Percentiles rank a stretch among this genome's conserved stretches.
phyloP scores from a whole-genome alignment of 768 basidiomycete genomes.

The Rhizopogon roseolus region DNA sequence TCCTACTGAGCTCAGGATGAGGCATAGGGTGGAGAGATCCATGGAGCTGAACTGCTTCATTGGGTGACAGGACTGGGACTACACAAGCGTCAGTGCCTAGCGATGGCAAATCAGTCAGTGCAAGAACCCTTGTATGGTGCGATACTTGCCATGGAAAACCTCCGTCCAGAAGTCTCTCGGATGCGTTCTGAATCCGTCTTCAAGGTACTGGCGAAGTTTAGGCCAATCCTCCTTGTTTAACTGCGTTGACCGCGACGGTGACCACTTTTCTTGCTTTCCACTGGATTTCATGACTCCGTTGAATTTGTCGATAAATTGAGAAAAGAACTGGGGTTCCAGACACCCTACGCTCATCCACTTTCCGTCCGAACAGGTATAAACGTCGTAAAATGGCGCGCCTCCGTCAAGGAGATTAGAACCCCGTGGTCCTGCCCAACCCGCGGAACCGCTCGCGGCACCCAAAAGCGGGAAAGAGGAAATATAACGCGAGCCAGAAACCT shows the following conservation, averaged over 20 bases:
- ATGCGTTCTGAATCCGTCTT: slow-evolving; percentile 55
- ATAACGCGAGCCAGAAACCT: slow-evolving; percentile 81
- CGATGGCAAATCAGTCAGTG: neutral
- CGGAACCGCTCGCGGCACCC: slow-evolving; percentile 28
- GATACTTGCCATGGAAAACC: slow-evolving; percentile 55
- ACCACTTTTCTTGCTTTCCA: slow-evolving; percentile 46
- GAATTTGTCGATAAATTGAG: slow-evolving; percentile 54
- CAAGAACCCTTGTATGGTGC: neutral
- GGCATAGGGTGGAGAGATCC: slow-evolving; percentile 39
- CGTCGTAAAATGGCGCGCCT: slow-evolving; percentile 72
- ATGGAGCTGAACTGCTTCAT: slow-evolving; percentile 50
- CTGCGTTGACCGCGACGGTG: slow-evolving; percentile 44
- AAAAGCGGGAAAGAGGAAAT: slow-evolving; percentile 69
- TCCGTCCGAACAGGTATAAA: slow-evolving; percentile 71
- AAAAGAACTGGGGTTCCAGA: slow-evolving; percentile 70
- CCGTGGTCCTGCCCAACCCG: slow-evolving; percentile 37
- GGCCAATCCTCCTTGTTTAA: slow-evolving; percentile 50
- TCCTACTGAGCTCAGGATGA: slow-evolving; percentile 43
- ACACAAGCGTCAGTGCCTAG: slow-evolving; percentile 70
- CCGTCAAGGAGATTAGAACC: slow-evolving; percentile 67
- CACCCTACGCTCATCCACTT: slow-evolving; percentile 76
- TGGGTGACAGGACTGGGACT: slow-evolving; percentile 59
- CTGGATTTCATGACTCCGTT: slow-evolving; percentile 40
- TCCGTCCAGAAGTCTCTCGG: slow-evolving; percentile 66
- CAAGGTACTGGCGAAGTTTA: slow-evolving; percentile 49